Base-by-base conservation (phyloP, 2,329 filamentous ascomycete genomes). In the Epichloe sylvatica region DNA sequence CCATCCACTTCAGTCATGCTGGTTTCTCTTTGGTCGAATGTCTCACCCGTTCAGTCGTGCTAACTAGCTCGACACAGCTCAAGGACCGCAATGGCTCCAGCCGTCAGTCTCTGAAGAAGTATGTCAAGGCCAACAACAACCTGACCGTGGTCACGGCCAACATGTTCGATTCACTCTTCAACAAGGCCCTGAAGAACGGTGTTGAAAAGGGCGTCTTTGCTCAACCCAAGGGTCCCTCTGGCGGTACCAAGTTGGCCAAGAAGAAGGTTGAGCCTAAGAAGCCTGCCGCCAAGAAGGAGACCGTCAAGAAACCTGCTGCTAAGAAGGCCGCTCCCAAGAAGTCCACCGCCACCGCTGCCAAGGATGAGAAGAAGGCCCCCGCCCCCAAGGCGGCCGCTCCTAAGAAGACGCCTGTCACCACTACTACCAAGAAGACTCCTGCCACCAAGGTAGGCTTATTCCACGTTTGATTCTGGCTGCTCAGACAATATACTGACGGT, bases 191-290 rank as follows among this genome's bases (percentile, higher is more conserved):
- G 64, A 80, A 84, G 70, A 71, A 74, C 52, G 89, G 89, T 67
- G 88, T 90, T 60, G 86, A 94, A 62, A 89, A 84, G 76, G 86
- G 86, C 55, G 77, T 86, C 61, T 95, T 95, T 65, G 77, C 82
- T 63, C 88, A 91, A 67, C 90, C 89, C 63, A 95, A 95, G 81
- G 89, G 88, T 61, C 77, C 87, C 52, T 95, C 89, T 55, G 89
- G 89, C 53, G 85, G 87, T 58, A 88, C 92, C 70, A 95, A 95
- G 83, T 83, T 95, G 53, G 84, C 84, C 52, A 91, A 91, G 81
- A 89, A 88, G 75, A 68, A 74, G 57, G 60, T 62, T 21, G 65
- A 67, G 57, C 59, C 65, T 47, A 70, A 70, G 64, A 66, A 66
- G 61, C 56, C 60, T 43, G 62, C 56, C 39, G 60, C 58, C 40